Evolutionary conservation across 768 basidiomycete genomes (phyloP), one percentile per base, ranked within the genome.

Genomic region (Clavulina sp.): DNA sequence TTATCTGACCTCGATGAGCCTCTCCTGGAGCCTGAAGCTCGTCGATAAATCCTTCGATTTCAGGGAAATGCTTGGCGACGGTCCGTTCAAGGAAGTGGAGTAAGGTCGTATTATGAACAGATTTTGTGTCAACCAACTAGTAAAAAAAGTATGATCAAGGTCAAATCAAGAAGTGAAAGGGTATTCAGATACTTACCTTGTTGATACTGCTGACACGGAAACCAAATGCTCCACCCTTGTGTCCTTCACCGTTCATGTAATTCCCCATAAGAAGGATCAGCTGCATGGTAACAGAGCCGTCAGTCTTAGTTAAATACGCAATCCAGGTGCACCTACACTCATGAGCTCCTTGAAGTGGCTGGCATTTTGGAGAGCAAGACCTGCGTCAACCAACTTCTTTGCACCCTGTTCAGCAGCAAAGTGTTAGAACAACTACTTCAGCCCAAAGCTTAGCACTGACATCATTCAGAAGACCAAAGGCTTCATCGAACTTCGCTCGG

Each of bases 121-220:
- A 93, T 66, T 99, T 99, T 3, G 93, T 99, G 62, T 99, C 95
- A 34, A 95, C 93, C 50, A 99, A 73, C 89, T 24, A 36, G 38
- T 26, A 53, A 49, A 50, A 16, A 13, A n/a, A 19, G 4, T 36
- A 18, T 44, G 48, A 34, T 40, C 54, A 29, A 28, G 49, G 7
- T 19, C 4, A 32, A 31, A 31, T 9, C 34, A 44, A 46, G 1
- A 46, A 13, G 24, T 26, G 13, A 16, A 16, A 13, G 24, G 26
- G 26, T 9, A 32, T 38, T 41, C 50, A 4, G 46, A 19, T 21
- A 56, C 68, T 56, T 60, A 81, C 89, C 74, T 91, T 91, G 69
- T 99, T 97, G 66, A 99, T 92, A 64, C 91, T 93, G 67, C 87
- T 89, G 49, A 97, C 78, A 60, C 84, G 79, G 75, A 99, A 99